Conservation (phyloP, 805 yeast genomes). For the Yamadazyma takamatsuzukensis region DNA sequence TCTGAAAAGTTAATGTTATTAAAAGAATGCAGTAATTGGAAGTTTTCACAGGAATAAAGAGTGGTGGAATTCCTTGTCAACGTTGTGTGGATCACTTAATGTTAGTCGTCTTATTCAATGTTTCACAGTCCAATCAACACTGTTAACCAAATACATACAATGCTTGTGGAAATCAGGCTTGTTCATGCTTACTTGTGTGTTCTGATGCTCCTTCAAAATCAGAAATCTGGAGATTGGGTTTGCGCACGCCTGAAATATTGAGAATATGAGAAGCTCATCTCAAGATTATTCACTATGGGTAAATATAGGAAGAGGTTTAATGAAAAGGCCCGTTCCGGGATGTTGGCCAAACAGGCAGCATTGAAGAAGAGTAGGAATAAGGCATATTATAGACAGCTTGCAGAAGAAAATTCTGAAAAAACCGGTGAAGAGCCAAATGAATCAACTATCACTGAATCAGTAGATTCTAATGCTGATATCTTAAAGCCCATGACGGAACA, state of each 20-base stretch:
- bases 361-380: constrained; percentile 66
- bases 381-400: constrained; percentile 53
- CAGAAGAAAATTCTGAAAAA: constrained; percentile 32
- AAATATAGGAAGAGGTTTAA: constrained; percentile 77
- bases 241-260: constrained; percentile 3
- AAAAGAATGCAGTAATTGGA: constrained; percentile 35
- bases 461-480: constrained; percentile 58
- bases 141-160: constrained; percentile 16
- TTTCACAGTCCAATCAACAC: neutral
- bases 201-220: neutral
- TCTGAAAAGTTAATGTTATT: constrained; percentile 51
- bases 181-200: constrained; percentile 9
- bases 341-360: constrained; percentile 73
- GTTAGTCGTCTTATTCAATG: constrained; percentile 12
- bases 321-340: constrained; percentile 82
- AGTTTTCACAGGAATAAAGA: constrained; percentile 54
- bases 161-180: constrained; percentile 18
- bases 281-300: constrained; percentile 50
- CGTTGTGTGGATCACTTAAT: constrained; percentile 43
- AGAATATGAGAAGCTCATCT: constrained; percentile 3
- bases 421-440: constrained; percentile 14
- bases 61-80: constrained; percentile 56
- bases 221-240: too few species aligned
- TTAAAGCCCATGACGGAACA: constrained; percentile 59
- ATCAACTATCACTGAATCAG: constrained; percentile 3